Base-by-base conservation (phyloP, 2,329 filamentous ascomycete species). In the Ophiostoma sp. region DNA sequence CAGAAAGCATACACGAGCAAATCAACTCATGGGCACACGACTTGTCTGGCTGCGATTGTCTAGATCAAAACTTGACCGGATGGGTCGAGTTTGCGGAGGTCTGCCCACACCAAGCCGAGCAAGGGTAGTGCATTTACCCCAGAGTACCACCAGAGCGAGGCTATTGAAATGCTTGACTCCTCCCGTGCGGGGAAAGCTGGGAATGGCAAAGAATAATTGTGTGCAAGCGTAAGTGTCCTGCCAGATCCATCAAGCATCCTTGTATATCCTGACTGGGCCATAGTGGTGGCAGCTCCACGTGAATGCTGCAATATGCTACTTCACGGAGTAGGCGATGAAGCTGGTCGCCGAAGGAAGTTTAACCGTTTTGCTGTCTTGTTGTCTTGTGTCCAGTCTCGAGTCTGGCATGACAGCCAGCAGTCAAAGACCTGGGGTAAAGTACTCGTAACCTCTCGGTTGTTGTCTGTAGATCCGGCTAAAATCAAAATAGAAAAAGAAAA, bases 81-180 rank as follows among this genome's bases (percentile, higher is more conserved):
- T 27, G 49, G 49, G 27, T 36, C 12, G 49, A 18, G 18, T 11
- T 5, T 52, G 47, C 8, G 49, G 45, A 47, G 45, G 45, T 27
- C 14, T 18, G 49, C 27, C 49, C n/a, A 55, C 49, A 55, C 3
- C n/a, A 55, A 27, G n/a, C 49, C n/a, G 3, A 4, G 14, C 49
- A 55, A 55, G 49, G 49, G 49, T 27, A 27, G 27, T 55, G 49
- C 49, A 55, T 55, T 55, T 55, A 55, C 49, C 49, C 49, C 49
- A 27, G 49, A 47, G 45, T 14, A 55, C 49, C 14, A 27, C 27
- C 27, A 27, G 27, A 27, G 27, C 27, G 27, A 27, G 27, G 27
- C 27, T 27, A 27, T 27, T 27, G 27, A 27, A 27, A 27, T 27
- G 27, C 27, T 27, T 27, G 27, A 27, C 27, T 27, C 27, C 27